Evolutionary conservation across 768 basidiomycete species (phyloP).

Genomic region (Leccinum aurantiacum): DNA sequence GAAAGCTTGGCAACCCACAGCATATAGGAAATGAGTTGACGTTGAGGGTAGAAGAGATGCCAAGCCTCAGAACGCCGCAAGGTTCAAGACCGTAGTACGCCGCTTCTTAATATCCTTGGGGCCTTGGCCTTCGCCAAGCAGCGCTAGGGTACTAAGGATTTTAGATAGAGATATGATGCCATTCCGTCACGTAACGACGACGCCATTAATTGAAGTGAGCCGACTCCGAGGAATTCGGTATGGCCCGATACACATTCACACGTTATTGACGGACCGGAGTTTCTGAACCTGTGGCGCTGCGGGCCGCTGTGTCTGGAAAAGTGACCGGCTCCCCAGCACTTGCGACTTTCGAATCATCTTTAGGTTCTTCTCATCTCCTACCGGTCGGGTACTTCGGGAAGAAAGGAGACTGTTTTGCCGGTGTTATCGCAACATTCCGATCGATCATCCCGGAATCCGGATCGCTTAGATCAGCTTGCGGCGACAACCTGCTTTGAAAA

Average conservation of each 20-base stretch:
- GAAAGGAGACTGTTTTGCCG: neutral
- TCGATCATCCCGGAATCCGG: neutral
- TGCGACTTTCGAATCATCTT: constrained; percentile 43
- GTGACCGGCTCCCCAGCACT: too few relatives aligned
- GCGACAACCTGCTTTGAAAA: too few relatives aligned
- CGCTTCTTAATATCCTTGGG: neutral
- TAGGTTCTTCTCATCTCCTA: constrained; percentile 65
- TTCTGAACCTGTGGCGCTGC: too few relatives aligned
- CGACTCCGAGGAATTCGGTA: neutral
- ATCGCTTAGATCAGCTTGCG: neutral
- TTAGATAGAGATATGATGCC: neutral
- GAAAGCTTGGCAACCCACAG: neutral
- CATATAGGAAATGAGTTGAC: neutral
- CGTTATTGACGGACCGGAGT: too few relatives aligned
- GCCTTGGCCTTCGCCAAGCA: neutral
- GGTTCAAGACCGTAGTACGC: too few relatives aligned
- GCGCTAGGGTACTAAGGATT: neutral
- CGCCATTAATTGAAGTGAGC: too few relatives aligned
- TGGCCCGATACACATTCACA: neutral
- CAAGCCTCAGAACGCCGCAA: neutral
- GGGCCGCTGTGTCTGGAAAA: too few relatives aligned
- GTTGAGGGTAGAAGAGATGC: neutral
- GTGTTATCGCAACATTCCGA: neutral
- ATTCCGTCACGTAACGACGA: too few relatives aligned
- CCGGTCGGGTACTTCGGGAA: constrained; percentile 42